Evolutionary conservation across 768 basidiomycete genomes (phyloP).

Genomic region (Neoboletus magnificus): DNA sequence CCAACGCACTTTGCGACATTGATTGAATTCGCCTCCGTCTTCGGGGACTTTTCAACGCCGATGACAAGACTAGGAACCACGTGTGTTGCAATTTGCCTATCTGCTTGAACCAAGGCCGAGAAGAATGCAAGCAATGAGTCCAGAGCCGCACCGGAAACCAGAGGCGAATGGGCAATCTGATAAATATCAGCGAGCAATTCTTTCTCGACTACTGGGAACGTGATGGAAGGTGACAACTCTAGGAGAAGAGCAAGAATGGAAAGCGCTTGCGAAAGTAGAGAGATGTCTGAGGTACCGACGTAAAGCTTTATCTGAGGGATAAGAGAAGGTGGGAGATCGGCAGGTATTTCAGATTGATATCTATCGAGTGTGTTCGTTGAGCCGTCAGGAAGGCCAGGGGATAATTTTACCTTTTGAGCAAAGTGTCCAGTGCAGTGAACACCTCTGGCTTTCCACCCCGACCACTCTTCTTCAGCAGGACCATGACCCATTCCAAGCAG

Average conservation of each 20-base stretch:
- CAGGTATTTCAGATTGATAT: constrained; percentile 49
- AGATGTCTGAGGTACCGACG: constrained; percentile 71
- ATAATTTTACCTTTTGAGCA: constrained; percentile 57
- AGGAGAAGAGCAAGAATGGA: constrained; percentile 65
- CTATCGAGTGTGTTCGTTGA: constrained; percentile 24
- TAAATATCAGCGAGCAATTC: constrained; percentile 65
- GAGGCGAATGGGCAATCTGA: constrained; percentile 71
- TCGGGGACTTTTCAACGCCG: constrained; percentile 61
- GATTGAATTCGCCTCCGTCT: constrained; percentile 48
- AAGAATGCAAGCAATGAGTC: constrained; percentile 86
- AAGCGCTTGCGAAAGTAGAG: constrained; percentile 71
- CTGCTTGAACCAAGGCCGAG: constrained; percentile 75
- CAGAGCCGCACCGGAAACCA: constrained; percentile 70
- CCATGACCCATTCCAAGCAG: constrained; percentile 73
- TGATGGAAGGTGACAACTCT: constrained; percentile 58
- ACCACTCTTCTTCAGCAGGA: constrained; percentile 74
- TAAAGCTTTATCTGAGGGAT: constrained; percentile 74
- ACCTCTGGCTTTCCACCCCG: constrained; percentile 74
- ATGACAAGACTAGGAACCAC: constrained; percentile 74
- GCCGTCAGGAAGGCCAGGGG: background rate
- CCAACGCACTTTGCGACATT: constrained; percentile 88
- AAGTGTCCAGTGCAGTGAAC: constrained; percentile 70
- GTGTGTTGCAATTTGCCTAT: constrained; percentile 77
- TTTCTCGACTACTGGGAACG: constrained; percentile 77
- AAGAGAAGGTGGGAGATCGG: constrained; percentile 56